Evolutionary conservation across 495 filamentous ascomycete species (phyloP), one percentile per base, ranked within the genome.

Genomic region (Bathelium albidoporum): DNA sequence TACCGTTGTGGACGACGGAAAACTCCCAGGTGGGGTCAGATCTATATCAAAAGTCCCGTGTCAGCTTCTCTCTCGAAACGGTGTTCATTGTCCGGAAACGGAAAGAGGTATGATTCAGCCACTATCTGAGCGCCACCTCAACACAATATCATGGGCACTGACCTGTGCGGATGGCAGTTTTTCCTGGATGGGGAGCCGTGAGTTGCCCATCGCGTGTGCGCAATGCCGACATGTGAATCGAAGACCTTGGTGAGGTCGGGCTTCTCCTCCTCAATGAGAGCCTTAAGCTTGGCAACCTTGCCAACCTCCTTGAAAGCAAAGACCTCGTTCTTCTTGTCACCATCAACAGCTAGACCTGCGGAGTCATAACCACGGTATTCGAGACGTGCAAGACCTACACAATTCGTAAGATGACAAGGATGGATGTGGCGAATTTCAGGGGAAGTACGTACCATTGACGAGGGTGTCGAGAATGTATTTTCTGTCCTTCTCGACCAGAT

Each of bases 151-250:
- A 3, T 4, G 5, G 16, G 31, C 26, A 73, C 83, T 76, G 85
- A 95, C 91, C 91, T 85, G 82, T 97, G 93, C 66, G 94, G 94
- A 78, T 98, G 94, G 84, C 94, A 98, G 82, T 97, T 98, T 69
- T 87, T 68, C 67, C 93, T 89, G 61, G 91, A 96, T 29, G 94
- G 94, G 60, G 88, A 87, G 64, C 94, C 94, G 79, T 98, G 94
- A 64, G 94, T 98, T 65, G 94, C 94, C 94, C 94, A 98, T 72
- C 94, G 87, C 64, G 94, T 98, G 84, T 98, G 94, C 69, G 94
- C 89, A 79, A 98, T 98, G 73, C 93, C 94, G 74, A 89, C 91
- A 77, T 97, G 94, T 60, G 90, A 97, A 74, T 97, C 94, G 74
- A 96, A 97, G 68, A 90, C 83, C 80, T 95, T 95, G 73, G 81